A percentile compares a stretch with the other conserved stretches of the same genome.
phyloP scores from a whole-genome alignment of 2,329 filamentous ascomycete species.

The Trichoderma semiorbis region DNA sequence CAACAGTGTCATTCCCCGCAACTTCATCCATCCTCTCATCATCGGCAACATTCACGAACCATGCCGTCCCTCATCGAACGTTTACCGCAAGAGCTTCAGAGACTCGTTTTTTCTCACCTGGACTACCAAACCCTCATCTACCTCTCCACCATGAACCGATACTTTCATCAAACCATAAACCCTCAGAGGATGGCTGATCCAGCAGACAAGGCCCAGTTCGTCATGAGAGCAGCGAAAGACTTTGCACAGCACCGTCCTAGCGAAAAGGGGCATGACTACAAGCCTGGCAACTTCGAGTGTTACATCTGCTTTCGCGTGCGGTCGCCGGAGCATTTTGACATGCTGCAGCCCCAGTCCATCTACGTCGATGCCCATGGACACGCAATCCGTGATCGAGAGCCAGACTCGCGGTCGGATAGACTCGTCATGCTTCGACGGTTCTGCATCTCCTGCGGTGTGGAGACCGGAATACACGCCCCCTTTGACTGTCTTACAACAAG shows the following conservation, averaged over 20 bases:
- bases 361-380: conserved; percentile 33
- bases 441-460: conserved; percentile 42
- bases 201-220: conserved; percentile 38
- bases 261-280: conserved; percentile 36
- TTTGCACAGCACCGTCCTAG: conserved; percentile 39
- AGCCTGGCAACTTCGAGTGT: conserved; percentile 41
- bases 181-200: conserved; percentile 35
- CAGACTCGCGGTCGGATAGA: conserved; percentile 27
- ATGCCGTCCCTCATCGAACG: conserved; percentile 32
- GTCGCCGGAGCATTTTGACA: conserved; percentile 38
- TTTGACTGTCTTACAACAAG: conserved; percentile 38
- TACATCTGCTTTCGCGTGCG: conserved; percentile 42
- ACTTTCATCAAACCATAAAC: conserved; percentile 33
- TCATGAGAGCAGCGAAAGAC: conserved; percentile 41
- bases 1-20: not conserved
- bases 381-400: conserved; percentile 30
- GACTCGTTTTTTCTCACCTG: conserved; percentile 34
- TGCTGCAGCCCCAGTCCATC: conserved; percentile 33
- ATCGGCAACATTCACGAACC: conserved; percentile 17
- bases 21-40: conserved; percentile 10
- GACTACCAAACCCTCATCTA: conserved; percentile 42
- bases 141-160: conserved; percentile 36
- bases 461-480: conserved; percentile 35
- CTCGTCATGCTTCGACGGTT: conserved; percentile 37
- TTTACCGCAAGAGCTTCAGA: conserved; percentile 34